Base-by-base conservation (phyloP, 495 filamentous ascomycete species). In the Podospora appendiculata region DNA sequence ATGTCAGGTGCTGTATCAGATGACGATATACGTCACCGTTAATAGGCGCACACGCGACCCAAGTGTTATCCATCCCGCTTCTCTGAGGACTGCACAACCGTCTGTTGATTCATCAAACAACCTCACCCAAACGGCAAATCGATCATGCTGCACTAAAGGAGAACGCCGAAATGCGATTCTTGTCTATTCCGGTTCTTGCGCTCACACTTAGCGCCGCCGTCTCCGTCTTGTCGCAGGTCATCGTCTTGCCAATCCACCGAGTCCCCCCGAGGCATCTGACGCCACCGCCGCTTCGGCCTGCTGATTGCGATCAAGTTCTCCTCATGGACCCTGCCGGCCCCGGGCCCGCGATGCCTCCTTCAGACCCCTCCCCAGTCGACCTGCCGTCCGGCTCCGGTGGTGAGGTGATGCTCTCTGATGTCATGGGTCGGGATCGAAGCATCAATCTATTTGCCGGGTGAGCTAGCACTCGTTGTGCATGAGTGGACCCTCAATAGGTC, bases 371-470 rank as follows among this genome's bases (percentile, higher is more conserved):
- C 25, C 62, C 72, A 32, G 57, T 66, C 17, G 57, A 66, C 25
- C 73, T 73, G 40, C 70, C 79, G 8, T 58, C 76, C 17, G 62
- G 64, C 2, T 47, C 63, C 25, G 57, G 70, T 14, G 62, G 63
- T 34, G 57, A 63, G 3, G 72, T 77, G 39, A 79, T 89, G 35
- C 81, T 97, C 45, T 87, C 87, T 18, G 94, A 97, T 61, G 85
- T 96, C 13, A 84, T 98, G 55, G 88, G 88, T 12, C 83, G 83
- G 55, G 85, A 89, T 46, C 83, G 84, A 53, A 79, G 70, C 46
- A 90, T 97, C 63, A 91, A 90, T 53, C 86, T 95, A 52, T 97
- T 96, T 67, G 87, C 90, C 18, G 83, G 83, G 48, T 62, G 47
- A 11, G 54, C 34, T 4, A 9, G 42, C 32, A 13, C 6, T 36